Evolutionary conservation across 2,329 filamentous ascomycete genomes (phyloP).

Genomic region (Curvularia sp.): DNA sequence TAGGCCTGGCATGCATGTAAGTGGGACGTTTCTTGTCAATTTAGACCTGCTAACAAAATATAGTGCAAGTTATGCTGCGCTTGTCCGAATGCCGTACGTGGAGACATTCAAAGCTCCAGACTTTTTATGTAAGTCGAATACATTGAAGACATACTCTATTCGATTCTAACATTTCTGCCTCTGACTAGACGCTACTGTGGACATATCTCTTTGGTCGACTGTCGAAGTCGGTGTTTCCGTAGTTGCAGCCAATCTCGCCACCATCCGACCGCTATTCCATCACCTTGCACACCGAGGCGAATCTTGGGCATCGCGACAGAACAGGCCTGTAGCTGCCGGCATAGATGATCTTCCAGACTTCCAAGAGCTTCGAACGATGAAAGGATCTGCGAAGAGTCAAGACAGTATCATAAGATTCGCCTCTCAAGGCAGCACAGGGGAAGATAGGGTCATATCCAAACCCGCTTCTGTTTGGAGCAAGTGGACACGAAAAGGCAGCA

Average conservation of each 20-base stretch:
- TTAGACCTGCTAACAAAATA: background rate
- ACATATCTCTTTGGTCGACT: slow-evolving; percentile 30
- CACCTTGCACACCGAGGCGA: background rate
- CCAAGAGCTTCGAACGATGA: background rate
- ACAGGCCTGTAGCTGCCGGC: background rate
- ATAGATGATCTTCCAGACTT: background rate
- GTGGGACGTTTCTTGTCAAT: background rate
- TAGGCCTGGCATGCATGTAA: slow-evolving; percentile 24
- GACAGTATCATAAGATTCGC: background rate
- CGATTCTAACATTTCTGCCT: background rate
- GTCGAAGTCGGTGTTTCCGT: slow-evolving; percentile 25
- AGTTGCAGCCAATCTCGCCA: slow-evolving; percentile 23
- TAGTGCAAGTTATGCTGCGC: slow-evolving; percentile 25
- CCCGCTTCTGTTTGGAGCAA: background rate
- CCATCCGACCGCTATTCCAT: slow-evolving; percentile 18
- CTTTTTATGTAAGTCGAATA: slow-evolving; percentile 23
- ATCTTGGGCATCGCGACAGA: background rate
- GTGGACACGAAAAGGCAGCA: background rate
- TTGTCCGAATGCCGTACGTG: slow-evolving; percentile 27
- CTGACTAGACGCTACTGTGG: slow-evolving; percentile 15
- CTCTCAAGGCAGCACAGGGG: background rate
- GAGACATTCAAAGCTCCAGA: slow-evolving; percentile 23
- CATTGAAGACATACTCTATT: background rate
- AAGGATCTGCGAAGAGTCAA: background rate
- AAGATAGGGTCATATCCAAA: background rate